phyloP scores from a whole-genome alignment of 108 stramenopile genomes.

The Cyclotella kingstonii region DNA sequence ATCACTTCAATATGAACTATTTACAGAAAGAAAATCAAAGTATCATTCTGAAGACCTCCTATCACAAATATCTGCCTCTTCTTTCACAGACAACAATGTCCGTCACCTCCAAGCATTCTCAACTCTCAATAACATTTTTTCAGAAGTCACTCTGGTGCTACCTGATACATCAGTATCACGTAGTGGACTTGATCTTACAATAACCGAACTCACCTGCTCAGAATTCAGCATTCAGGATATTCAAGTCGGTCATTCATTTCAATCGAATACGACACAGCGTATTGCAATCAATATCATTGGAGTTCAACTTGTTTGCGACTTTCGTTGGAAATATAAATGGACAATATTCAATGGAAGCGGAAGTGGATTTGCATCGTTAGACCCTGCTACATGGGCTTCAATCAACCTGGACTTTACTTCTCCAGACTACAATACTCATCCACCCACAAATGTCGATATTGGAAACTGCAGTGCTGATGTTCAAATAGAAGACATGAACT shows the following conservation, averaged over 20 bases:
- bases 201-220: slow-evolving; percentile 28
- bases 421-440: slow-evolving; percentile 31
- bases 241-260: slow-evolving; percentile 11
- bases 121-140: slow-evolving; percentile 33
- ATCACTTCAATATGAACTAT: too few species aligned
- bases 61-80: too few species aligned
- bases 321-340: slow-evolving; percentile 42
- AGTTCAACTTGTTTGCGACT: slow-evolving; percentile 24
- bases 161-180: slow-evolving; percentile 34
- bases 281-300: slow-evolving; percentile 19
- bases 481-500: slow-evolving; percentile 51
- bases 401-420: slow-evolving; percentile 43
- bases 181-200: slow-evolving; percentile 32
- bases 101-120: slow-evolving; percentile 27
- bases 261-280: slow-evolving; percentile 7
- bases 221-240: slow-evolving; percentile 22
- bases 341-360: slow-evolving; percentile 43
- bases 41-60: too few species aligned
- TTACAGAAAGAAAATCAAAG: too few species aligned
- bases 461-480: slow-evolving; percentile 42
- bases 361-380: slow-evolving; percentile 8
- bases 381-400: slow-evolving; percentile 19
- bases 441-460: slow-evolving; percentile 43
- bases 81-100: neutral
- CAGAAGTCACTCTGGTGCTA: slow-evolving; percentile 24